These are phyloP conservation scores for Periconia digitata DNA, from an alignment of 2,329 filamentous ascomycete species.

Conservation along the genomic window DNA sequence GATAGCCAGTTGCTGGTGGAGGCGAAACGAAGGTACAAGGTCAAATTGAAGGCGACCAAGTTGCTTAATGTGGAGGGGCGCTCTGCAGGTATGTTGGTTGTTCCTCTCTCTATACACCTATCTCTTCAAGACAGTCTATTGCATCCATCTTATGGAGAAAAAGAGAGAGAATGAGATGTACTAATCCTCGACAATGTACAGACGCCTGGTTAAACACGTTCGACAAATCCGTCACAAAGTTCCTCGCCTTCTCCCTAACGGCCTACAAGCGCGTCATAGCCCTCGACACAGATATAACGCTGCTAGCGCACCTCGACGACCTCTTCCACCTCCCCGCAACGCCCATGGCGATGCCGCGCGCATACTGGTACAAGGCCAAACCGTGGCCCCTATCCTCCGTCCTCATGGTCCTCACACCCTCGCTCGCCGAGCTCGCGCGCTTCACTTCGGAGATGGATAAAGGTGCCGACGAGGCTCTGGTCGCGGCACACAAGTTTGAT, in stretches of 20 bases:
- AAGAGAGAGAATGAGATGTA: too few relatives aligned
- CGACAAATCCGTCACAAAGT: slow-evolving; percentile 67
- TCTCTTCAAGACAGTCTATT: too few relatives aligned
- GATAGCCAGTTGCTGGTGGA: slow-evolving; percentile 52
- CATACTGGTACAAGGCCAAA: slow-evolving; percentile 67
- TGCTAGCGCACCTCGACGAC: slow-evolving; percentile 68
- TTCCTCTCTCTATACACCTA: too few relatives aligned
- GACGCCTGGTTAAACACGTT: slow-evolving; percentile 51
- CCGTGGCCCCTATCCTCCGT: slow-evolving; percentile 60
- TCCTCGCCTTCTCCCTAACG: slow-evolving; percentile 68
- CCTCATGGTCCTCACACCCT: slow-evolving; percentile 64
- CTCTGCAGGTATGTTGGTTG: slow-evolving; percentile 29
- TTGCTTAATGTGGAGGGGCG: slow-evolving; percentile 41
- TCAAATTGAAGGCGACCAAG: slow-evolving; percentile 52
- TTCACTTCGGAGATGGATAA: slow-evolving; percentile 34
- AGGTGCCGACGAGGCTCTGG: slow-evolving; percentile 30
- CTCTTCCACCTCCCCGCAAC: slow-evolving; percentile 67
- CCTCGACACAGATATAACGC: slow-evolving; percentile 64
- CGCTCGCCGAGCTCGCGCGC: slow-evolving; percentile 51
- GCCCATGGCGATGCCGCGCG: slow-evolving; percentile 67
- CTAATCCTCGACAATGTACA: slow-evolving; percentile 17
- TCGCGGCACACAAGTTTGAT: slow-evolving; percentile 54
- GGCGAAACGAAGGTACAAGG: slow-evolving; percentile 54
- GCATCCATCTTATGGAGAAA: too few relatives aligned
- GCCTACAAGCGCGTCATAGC: slow-evolving; percentile 62